These are phyloP conservation scores for Cutaneotrichosporon arboriforme DNA, from an alignment of 1,284 basidiomycete species.

Conservation along the genomic window DNA sequence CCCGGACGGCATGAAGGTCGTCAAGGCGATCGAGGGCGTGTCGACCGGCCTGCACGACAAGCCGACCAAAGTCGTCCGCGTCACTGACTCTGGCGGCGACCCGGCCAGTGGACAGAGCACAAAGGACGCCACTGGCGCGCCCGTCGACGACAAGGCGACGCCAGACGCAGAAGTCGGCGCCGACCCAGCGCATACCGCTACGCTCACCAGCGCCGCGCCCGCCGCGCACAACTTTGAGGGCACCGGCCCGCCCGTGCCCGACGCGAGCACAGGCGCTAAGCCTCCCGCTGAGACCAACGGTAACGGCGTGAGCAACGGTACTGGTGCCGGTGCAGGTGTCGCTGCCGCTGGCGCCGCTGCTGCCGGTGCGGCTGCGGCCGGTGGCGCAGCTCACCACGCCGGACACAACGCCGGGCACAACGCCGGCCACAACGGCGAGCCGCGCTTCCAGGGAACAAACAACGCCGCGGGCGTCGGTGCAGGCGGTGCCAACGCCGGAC, in stretches of 20 bases:
- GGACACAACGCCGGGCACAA: too few species aligned
- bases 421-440: too few species aligned
- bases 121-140: too few species aligned
- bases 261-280: neutral
- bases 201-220: neutral
- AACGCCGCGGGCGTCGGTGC: neutral
- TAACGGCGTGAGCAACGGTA: neutral
- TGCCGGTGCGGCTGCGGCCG: neutral
- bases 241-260: neutral
- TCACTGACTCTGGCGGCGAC: neutral
- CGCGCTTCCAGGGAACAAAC: too few species aligned
- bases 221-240: neutral
- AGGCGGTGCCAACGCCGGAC: neutral
- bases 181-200: neutral
- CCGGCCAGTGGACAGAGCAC: neutral
- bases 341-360: neutral
- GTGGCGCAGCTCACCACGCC: neutral
- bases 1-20: constrained; percentile 78
- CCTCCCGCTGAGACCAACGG: neutral
- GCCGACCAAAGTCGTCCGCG: constrained; percentile 25
- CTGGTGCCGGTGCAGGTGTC: neutral
- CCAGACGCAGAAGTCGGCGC: neutral
- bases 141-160: neutral
- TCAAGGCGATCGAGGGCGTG: constrained; percentile 88
- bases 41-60: constrained; percentile 64